phyloP scores from a whole-genome alignment of 306 rosid species.

The Lathyrus tuberosus region DNA sequence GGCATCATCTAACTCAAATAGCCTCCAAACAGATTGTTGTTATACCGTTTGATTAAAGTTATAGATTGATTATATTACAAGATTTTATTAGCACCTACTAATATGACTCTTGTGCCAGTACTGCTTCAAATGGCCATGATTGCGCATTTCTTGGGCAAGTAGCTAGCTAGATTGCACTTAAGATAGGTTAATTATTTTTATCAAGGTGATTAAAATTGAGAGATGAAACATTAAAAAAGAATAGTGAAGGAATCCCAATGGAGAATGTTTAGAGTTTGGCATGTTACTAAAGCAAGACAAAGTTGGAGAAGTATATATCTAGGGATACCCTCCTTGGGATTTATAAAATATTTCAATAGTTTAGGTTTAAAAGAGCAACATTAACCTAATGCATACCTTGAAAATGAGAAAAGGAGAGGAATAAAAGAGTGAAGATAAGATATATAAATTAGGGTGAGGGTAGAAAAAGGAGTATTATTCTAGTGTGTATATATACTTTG shows the following conservation, averaged over 20 bases:
- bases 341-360: constrained; percentile 64
- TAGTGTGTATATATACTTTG: no score
- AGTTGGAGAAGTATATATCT: constrained; percentile 47
- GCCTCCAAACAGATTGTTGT: no score
- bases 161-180: constrained; percentile 26
- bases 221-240: constrained; percentile 10
- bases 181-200: constrained; percentile 27
- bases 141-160: constrained; percentile 41
- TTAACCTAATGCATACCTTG: constrained; percentile 59
- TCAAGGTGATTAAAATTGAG: constrained; percentile 39
- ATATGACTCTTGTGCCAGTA: background rate
- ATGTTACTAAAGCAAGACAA: constrained; percentile 81
- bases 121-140: constrained; percentile 49
- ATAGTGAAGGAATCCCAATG: constrained; percentile 78
- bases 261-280: constrained; percentile 72
- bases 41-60: no score
- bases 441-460: constrained; percentile 28
- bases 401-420: constrained; percentile 45
- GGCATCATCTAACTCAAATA: no score
- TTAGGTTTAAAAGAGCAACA: constrained; percentile 45
- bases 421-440: constrained; percentile 32
- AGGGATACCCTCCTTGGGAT: constrained; percentile 78
- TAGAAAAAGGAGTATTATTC: no score
- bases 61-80: no score
- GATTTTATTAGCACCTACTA: constrained; percentile 28